These are phyloP conservation scores for Omphalotus guepiniiformis DNA, from an alignment of 768 basidiomycete species.

Conservation along the genomic window DNA sequence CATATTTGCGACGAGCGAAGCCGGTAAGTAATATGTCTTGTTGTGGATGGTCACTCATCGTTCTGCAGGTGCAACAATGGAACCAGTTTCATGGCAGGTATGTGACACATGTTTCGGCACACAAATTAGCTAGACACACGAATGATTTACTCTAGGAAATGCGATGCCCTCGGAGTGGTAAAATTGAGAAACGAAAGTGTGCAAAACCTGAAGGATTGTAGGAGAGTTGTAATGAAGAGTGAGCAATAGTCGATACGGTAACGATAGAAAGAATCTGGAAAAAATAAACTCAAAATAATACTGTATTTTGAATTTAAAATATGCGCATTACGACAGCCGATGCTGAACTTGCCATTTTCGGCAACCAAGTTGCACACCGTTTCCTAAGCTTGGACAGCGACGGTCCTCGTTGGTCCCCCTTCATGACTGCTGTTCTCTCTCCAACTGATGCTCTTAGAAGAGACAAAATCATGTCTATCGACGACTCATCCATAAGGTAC, in stretches of 20 bases:
- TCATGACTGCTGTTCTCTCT: constrained; percentile 65
- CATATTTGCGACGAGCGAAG: constrained; percentile 86
- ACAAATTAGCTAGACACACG: too few species aligned
- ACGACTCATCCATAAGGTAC: constrained; percentile 64
- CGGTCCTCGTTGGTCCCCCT: neutral
- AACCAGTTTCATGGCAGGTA: constrained; percentile 77
- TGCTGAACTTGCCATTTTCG: neutral
- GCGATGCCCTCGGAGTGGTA: constrained; percentile 80
- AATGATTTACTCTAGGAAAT: constrained; percentile 44
- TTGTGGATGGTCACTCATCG: constrained; percentile 1
- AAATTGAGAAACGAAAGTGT: constrained; percentile 78
- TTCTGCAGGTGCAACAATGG: constrained; percentile 67
- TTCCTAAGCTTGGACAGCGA: too few species aligned
- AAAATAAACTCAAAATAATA: neutral
- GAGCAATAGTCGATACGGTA: neutral
- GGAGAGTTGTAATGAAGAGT: neutral
- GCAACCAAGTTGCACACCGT: constrained; percentile 4
- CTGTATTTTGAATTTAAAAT: neutral
- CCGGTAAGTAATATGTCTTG: constrained; percentile 44
- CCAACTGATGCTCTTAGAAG: constrained; percentile 54
- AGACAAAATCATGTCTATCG: constrained; percentile 58
- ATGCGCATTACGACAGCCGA: neutral
- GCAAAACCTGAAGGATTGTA: constrained; percentile 75
- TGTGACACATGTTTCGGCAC: too few species aligned
- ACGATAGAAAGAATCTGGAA: neutral